Evolutionary conservation across 306 rosid genomes (phyloP).

Genomic region (Cucurbita ficifolia): DNA sequence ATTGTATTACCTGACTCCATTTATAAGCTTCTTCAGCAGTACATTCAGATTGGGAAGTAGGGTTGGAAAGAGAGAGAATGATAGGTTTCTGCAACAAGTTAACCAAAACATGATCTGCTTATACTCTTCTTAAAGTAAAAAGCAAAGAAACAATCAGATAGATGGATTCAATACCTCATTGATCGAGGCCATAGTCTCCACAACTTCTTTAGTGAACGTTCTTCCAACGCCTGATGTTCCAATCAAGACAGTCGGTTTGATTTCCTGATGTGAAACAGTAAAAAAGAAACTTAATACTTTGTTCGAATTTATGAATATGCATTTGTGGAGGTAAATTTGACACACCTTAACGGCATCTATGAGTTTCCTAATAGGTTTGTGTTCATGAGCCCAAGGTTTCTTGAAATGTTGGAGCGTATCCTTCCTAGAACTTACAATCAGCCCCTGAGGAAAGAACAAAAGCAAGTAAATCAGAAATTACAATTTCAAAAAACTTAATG

Average conservation of each 20-base stretch:
- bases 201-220: constrained; percentile 14
- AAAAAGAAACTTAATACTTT: background rate
- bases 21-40: constrained; percentile 52
- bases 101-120: background rate
- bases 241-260: constrained; percentile 13
- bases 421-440: constrained; percentile 11
- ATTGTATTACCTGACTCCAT: constrained; percentile 35
- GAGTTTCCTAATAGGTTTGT: constrained; percentile 10
- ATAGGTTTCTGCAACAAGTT: constrained; percentile 31
- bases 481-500: background rate
- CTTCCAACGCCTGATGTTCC: constrained; percentile 13
- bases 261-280: constrained; percentile 2
- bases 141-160: background rate
- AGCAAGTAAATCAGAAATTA: background rate
- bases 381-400: constrained; percentile 18
- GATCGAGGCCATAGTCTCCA: constrained; percentile 13
- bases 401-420: constrained; percentile 17
- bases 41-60: constrained; percentile 57
- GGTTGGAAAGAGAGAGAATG: constrained; percentile 47
- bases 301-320: background rate
- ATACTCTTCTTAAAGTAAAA: background rate
- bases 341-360: constrained; percentile 13
- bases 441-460: background rate
- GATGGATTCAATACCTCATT: constrained; percentile 38
- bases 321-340: background rate